Conservation (phyloP, 768 basidiomycete species). For the Hericium alpestre region DNA sequence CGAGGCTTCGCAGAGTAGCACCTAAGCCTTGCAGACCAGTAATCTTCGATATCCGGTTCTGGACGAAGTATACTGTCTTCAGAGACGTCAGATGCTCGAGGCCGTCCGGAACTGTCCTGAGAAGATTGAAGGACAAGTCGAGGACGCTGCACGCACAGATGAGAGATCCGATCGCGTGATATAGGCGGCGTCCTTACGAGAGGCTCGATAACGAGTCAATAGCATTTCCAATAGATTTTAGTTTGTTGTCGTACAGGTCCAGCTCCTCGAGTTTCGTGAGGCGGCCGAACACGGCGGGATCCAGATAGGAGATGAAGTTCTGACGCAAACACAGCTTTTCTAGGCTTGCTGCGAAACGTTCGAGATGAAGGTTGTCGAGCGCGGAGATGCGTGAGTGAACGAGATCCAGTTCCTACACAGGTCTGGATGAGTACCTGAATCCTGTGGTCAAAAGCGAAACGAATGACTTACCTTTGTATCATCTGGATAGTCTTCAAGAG, state of each 20-base stretch:
- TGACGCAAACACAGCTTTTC: constrained; percentile 76
- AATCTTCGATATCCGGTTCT: constrained; percentile 86
- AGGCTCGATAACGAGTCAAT: constrained; percentile 47
- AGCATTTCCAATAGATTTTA: constrained; percentile 64
- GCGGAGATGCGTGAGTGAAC: constrained; percentile 70
- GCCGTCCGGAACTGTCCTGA: constrained; percentile 58
- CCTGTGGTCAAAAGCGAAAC: neutral
- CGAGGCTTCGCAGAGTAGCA: constrained; percentile 65
- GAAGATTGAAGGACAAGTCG: constrained; percentile 92
- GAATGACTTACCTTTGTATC: constrained; percentile 61
- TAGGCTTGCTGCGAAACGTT: constrained; percentile 60
- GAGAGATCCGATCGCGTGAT: no score
- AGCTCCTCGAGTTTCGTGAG: constrained; percentile 73
- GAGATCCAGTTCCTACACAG: constrained; percentile 71
- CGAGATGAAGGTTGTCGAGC: constrained; percentile 54
- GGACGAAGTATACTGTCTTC: constrained; percentile 83
- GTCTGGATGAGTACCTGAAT: constrained; percentile 1
- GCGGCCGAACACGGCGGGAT: constrained; percentile 58
- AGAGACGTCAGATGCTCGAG: constrained; percentile 51
- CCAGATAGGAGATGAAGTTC: constrained; percentile 66
- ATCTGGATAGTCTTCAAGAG: constrained; percentile 70
- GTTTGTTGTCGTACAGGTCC: constrained; percentile 92
- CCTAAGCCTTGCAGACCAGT: constrained; percentile 45
- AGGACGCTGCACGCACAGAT: constrained; percentile 25
- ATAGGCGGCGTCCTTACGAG: constrained; percentile 31